Base-by-base conservation (phyloP, 2,329 filamentous ascomycete genomes). In the Xylariaceae sp. region DNA sequence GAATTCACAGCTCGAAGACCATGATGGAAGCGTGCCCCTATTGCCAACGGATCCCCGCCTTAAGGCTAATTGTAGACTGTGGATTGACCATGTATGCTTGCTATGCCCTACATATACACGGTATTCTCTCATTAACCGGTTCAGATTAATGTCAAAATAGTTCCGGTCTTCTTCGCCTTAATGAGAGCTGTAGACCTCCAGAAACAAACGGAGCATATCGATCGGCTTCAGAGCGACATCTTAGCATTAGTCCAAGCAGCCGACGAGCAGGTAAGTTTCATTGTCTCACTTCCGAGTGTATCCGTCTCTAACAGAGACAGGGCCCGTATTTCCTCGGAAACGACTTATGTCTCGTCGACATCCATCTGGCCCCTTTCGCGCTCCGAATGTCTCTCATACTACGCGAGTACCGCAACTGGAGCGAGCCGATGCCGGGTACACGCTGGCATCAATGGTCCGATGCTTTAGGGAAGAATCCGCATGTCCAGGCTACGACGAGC, bases 281-380 rank as follows among this genome's bases (percentile, higher is more conserved):
- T n/a, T 30, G 11, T 0, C 34, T 17, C 15, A n/a, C n/a, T n/a
- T n/a, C 1, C 9, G 50, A 10, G 3, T 15, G 3, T 15, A 34
- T 51, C 9, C 30, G n/a, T 5, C 53, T 41, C 56, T 65, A 52
- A 65, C 57, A 7, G 9, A 13, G 15, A 9, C 45, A 80, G 55
- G 89, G 89, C 0, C 89, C 89, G 0, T 91, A 88, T 72, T 92
- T 92, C 70, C 79, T 80, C 13, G 78, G 78, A 1, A 59, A 68
- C n/a, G 71, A 73, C 6, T 66, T 80, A n/a, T 76, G 74, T 81
- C 65, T 90, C 57, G 89, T 92, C 0, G 88, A 92, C 65, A 79
- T 91, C 13, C 86, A 91, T 68, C 80, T 91, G 51, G 88, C 88
- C 1, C 89, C 89, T 0, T 92, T 90, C 80, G 81, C 90, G 11